phyloP scores from a whole-genome alignment of 306 rosid species.

The Pachyrhizus erosus region DNA sequence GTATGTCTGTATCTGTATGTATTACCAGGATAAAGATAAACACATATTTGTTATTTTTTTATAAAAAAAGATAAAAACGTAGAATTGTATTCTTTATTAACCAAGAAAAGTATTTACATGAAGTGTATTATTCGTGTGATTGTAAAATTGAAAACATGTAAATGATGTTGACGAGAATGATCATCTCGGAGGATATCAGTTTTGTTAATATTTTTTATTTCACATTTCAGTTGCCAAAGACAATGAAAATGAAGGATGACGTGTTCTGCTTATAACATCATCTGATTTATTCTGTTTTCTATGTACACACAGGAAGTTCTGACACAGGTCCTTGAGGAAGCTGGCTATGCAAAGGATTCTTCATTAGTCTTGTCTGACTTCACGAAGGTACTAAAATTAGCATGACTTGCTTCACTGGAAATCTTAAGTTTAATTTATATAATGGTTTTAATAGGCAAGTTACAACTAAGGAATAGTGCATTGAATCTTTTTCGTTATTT shows the following conservation, averaged over 20 bases:
- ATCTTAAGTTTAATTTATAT: slow-evolving; percentile 15
- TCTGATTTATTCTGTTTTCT: slow-evolving; percentile 25
- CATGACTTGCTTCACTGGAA: slow-evolving; percentile 35
- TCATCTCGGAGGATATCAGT: slow-evolving; percentile 24
- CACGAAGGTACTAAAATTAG: slow-evolving; percentile 63
- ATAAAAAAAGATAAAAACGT: background rate
- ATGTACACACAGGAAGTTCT: slow-evolving; percentile 65
- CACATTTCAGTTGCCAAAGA: slow-evolving; percentile 26
- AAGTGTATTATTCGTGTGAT: background rate
- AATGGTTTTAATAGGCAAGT: slow-evolving; percentile 18
- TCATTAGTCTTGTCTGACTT: slow-evolving; percentile 67
- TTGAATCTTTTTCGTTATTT: background rate
- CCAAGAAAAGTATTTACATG: slow-evolving; percentile 10
- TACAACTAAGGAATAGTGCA: slow-evolving; percentile 11
- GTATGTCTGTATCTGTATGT: background rate
- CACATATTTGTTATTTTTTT: background rate
- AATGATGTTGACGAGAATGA: slow-evolving; percentile 24
- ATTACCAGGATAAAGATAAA: background rate
- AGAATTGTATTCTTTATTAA: slow-evolving; percentile 1
- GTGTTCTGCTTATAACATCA: slow-evolving; percentile 37
- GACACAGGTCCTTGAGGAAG: slow-evolving; percentile 78
- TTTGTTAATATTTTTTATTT: slow-evolving; percentile 31
- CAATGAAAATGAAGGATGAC: slow-evolving; percentile 17
- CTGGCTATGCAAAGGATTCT: slow-evolving; percentile 73
- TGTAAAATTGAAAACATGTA: slow-evolving; percentile 16